Conservation (phyloP, 768 basidiomycete species). For the Pilatotrama ljubarskyi region DNA sequence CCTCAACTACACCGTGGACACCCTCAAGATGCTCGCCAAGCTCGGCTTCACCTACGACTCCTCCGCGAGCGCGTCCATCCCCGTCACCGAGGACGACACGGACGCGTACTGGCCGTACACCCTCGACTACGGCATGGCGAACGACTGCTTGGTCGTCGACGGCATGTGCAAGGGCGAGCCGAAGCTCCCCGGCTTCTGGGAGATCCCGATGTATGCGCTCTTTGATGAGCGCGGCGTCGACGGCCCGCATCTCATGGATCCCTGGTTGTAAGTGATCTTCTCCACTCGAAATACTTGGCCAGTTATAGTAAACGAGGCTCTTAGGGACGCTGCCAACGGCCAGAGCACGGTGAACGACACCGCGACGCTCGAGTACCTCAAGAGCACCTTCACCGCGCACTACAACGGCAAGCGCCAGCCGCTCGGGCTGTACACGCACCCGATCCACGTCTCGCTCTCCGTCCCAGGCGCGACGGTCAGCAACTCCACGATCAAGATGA, state of each 20-base stretch:
- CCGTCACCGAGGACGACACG: slow-evolving; percentile 63
- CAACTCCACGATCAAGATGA: slow-evolving; percentile 65
- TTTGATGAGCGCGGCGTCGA: slow-evolving; percentile 58
- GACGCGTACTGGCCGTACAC: slow-evolving; percentile 87
- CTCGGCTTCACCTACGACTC: slow-evolving; percentile 76
- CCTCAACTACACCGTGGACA: slow-evolving; percentile 65
- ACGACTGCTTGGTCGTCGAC: slow-evolving; percentile 61
- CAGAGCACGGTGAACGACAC: slow-evolving; percentile 49
- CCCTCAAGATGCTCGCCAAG: slow-evolving; percentile 54
- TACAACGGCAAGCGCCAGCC: slow-evolving; percentile 77
- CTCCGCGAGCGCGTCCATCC: slow-evolving; percentile 56
- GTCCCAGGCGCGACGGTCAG: slow-evolving; percentile 59
- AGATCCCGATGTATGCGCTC: slow-evolving; percentile 81
- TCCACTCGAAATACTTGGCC: neutral
- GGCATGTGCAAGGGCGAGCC: slow-evolving; percentile 69
- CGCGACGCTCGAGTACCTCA: slow-evolving; percentile 70
- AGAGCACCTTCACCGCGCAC: slow-evolving; percentile 71
- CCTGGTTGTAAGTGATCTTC: slow-evolving; percentile 61
- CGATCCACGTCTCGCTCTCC: slow-evolving; percentile 68
- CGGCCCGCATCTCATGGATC: slow-evolving; percentile 78
- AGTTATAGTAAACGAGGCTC: neutral
- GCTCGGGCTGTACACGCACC: slow-evolving; percentile 80
- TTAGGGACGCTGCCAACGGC: slow-evolving; percentile 58
- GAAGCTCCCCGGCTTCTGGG: slow-evolving; percentile 78
- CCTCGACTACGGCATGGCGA: slow-evolving; percentile 76